Evolutionary conservation across 1,284 basidiomycete species (phyloP), one percentile per base, ranked within the genome.

Genomic region (Tilletia horrida): DNA sequence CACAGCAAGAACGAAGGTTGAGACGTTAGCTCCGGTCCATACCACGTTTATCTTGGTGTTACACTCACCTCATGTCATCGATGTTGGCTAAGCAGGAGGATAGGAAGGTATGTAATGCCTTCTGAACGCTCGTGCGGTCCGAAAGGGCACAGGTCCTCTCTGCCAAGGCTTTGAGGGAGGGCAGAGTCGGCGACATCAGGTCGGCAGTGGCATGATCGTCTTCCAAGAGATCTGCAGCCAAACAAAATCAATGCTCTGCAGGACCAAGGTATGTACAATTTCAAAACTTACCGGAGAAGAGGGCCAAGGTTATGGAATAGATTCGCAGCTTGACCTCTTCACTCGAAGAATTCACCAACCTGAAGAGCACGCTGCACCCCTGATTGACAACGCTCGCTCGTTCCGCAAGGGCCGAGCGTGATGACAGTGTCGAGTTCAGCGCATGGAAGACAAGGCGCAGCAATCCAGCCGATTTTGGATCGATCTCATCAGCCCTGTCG

Each of bases 41-140:
- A 40, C 6, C 35, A 40, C 35, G 6, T 11, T 3, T 13, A 6
- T 7, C 27, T 64, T n/a, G 9, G 27, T 8, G 11, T 13, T 23
- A n/a, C 8, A 7, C 43, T 71, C 66, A 92, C 92, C 92, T 88
- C 89, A 96, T 92, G 71, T 91, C 92, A 74, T 97, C 93, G 25
- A 97, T 86, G 76, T 93, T 91, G 64, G 89, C 84, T 45, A 98
- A 83, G 78, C 91, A 93, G 1, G 89, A 86, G 0, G 92, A 93
- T 11, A 97, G 83, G 44, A 97, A 84, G 6, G 92, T 93, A 77
- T 97, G 93, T 0, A 96, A 83, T 3, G 92, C 84, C 18, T 76
- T 73, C n/a, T 75, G 76, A 21, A 83, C 66, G 21, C 86, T 86
- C 13, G 73, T 73, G 64, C 76, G 76, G 52, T 65, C 70, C 16